Evolutionary conservation across 2,329 filamentous ascomycete genomes (phyloP).

Genomic region (Arthrocladium fulminans): DNA sequence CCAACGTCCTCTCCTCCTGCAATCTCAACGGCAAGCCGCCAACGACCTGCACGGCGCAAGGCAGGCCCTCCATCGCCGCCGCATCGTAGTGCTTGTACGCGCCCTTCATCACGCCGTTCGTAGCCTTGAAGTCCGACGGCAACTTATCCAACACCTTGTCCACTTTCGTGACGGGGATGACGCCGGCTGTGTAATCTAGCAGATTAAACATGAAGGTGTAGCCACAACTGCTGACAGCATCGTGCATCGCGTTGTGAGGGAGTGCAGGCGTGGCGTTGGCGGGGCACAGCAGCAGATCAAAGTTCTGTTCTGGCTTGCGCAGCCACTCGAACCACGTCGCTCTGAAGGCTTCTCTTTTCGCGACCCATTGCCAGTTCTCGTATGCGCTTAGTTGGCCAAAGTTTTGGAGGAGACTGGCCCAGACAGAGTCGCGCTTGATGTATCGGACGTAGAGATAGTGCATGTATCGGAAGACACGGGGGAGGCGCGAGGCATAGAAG

Average conservation of each 20-base stretch:
- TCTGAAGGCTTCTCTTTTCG: slow-evolving; percentile 67
- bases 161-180: slow-evolving; percentile 79
- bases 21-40: slow-evolving; percentile 51
- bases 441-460: slow-evolving; percentile 89
- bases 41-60: slow-evolving; percentile 77
- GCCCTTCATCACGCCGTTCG: slow-evolving; percentile 72
- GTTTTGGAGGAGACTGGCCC: slow-evolving; percentile 65
- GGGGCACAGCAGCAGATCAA: slow-evolving; percentile 75
- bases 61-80: slow-evolving; percentile 72
- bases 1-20: slow-evolving; percentile 80
- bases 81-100: slow-evolving; percentile 84
- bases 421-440: slow-evolving; percentile 62
- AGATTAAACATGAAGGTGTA: slow-evolving; percentile 93
- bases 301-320: slow-evolving; percentile 56
- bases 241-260: slow-evolving; percentile 76
- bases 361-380: slow-evolving; percentile 76
- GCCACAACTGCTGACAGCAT: slow-evolving; percentile 75
- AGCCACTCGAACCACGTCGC: slow-evolving; percentile 78
- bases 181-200: slow-evolving; percentile 77
- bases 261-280: slow-evolving; percentile 85
- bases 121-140: slow-evolving; percentile 32
- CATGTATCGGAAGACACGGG: slow-evolving; percentile 67
- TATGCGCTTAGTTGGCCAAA: slow-evolving; percentile 66
- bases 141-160: slow-evolving; percentile 62
- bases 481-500: slow-evolving; percentile 59